phyloP scores from a whole-genome alignment of 2,329 filamentous ascomycete genomes.

The Aspergillus vadensis region DNA sequence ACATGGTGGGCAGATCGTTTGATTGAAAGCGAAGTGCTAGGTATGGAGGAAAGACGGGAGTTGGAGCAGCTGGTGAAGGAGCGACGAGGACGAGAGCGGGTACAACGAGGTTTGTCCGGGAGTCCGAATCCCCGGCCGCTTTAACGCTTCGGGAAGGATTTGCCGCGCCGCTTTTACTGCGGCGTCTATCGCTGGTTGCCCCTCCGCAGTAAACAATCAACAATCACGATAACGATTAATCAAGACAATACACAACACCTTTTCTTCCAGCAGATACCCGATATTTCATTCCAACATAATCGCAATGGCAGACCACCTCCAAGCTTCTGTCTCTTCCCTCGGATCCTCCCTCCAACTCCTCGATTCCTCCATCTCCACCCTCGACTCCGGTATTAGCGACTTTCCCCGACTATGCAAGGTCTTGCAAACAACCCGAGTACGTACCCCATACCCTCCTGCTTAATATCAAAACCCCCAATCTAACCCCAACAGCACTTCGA shows the following conservation, averaged over 20 bases:
- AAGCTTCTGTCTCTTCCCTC: conserved; percentile 62
- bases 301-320: conserved; percentile 52
- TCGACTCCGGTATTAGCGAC: conserved; percentile 64
- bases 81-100: conserved; percentile 35
- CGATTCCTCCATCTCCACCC: conserved; percentile 63
- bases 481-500: conserved; percentile 73
- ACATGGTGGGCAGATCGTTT: conserved; percentile 62
- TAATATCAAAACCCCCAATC: conserved; percentile 2
- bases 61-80: conserved; percentile 33
- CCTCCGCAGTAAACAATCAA: conserved; percentile 29
- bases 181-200: conserved; percentile 19
- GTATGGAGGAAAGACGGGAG: conserved; percentile 22
- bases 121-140: conserved; percentile 29
- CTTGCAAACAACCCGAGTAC: conserved; percentile 63
- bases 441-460: conserved; percentile 20
- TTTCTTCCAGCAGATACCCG: neutral
- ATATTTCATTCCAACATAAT: neutral
- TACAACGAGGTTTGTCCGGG: conserved; percentile 44
- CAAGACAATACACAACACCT: neutral
- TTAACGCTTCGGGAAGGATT: conserved; percentile 18
- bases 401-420: conserved; percentile 65
- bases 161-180: conserved; percentile 34
- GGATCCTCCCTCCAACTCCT: conserved; percentile 63
- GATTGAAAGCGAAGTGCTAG: conserved; percentile 31
- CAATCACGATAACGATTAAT: conserved; percentile 2